Conservation (phyloP, 176 grass and related monocot genomes). For the Elaeis guineensis region DNA sequence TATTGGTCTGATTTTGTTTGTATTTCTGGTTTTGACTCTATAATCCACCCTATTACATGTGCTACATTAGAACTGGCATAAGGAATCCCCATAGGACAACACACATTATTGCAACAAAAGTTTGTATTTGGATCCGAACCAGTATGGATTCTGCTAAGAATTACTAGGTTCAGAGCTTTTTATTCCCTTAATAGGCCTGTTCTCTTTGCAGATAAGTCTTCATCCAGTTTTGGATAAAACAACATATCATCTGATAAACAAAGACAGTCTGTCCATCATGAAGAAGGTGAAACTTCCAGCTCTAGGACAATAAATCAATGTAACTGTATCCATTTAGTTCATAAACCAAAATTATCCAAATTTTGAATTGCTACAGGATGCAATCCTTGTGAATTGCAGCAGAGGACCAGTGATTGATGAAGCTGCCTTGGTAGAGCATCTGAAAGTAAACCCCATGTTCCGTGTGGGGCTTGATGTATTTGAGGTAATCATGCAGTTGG, state of each 20-base stretch:
- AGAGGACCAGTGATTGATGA: conserved; percentile 85
- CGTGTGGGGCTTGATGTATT: conserved; percentile 88
- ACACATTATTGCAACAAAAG: no score
- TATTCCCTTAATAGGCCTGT: neutral
- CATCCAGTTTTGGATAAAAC: conserved; percentile 96
- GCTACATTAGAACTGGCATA: no score
- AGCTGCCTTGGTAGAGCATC: conserved; percentile 74
- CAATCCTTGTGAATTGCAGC: conserved; percentile 84
- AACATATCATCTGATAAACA: conserved; percentile 96
- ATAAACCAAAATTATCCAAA: no score
- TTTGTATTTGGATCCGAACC: no score
- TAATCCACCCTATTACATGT: no score
- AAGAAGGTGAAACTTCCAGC: conserved; percentile 51
- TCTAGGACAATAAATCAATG: no score
- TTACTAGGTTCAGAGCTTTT: no score
- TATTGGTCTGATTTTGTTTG: no score
- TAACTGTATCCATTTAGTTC: no score
- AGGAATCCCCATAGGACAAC: no score
- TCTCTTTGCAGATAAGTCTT: conserved; percentile 59
- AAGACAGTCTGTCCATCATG: conserved; percentile 78
- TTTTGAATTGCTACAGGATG: conserved; percentile 38
- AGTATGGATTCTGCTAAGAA: no score
- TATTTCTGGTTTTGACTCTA: no score
- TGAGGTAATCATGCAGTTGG: conserved; percentile 34
- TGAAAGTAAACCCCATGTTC: conserved; percentile 85